A percentile compares a stretch with the other conserved stretches of the same genome.
Evolutionary conservation across 129 eudicot genomes (phyloP).

Genomic region (Ambrosia artemisiifolia): DNA sequence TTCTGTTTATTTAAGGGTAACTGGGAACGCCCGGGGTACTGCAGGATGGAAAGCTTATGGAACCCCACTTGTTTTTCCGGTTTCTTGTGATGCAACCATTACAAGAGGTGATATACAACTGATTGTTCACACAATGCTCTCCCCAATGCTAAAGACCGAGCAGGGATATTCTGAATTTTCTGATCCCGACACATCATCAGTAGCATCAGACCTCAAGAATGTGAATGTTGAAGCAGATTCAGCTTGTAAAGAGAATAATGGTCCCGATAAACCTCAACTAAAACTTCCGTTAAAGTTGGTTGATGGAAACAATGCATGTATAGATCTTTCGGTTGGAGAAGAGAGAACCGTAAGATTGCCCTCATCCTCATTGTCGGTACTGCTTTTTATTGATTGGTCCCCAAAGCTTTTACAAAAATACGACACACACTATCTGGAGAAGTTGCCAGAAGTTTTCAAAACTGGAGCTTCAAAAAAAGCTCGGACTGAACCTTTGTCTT

Average conservation of each 20-base stretch:
- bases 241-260: constrained; percentile 30
- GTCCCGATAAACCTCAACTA: constrained; percentile 23
- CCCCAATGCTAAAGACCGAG: constrained; percentile 65
- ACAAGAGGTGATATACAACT: constrained; percentile 86
- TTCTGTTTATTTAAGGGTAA: constrained; percentile 39
- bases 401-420: constrained; percentile 72
- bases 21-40: constrained; percentile 50
- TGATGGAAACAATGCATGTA: constrained; percentile 81
- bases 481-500: constrained; percentile 90
- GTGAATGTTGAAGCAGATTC: constrained; percentile 34
- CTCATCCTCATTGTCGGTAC: constrained; percentile 66
- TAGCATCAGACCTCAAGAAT: constrained; percentile 35
- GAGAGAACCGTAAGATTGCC: constrained; percentile 75
- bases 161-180: constrained; percentile 10
- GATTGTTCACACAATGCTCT: constrained; percentile 72
- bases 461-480: constrained; percentile 73
- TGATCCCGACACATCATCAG: constrained; percentile 30
- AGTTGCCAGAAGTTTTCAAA: constrained; percentile 76
- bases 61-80: constrained; percentile 82
- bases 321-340: constrained; percentile 80
- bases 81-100: constrained; percentile 63
- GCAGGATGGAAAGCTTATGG: constrained; percentile 89
- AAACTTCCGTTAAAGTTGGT: constrained; percentile 88
- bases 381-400: constrained; percentile 89
- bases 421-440: constrained; percentile 67